phyloP scores from a whole-genome alignment of 345 rosid species.

The Camelina sativa region DNA sequence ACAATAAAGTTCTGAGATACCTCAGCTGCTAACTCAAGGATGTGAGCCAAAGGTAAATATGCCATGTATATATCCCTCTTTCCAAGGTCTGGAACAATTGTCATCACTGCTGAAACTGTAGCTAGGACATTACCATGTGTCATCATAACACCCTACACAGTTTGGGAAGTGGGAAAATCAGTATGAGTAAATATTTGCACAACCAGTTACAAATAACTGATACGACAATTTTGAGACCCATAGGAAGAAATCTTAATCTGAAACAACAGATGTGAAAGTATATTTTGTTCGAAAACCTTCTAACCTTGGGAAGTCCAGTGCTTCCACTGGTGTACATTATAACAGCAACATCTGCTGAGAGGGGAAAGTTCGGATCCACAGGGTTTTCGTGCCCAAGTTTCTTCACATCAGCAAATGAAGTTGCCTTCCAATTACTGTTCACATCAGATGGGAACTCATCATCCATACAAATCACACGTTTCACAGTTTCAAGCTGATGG shows the following conservation, averaged over 20 bases:
- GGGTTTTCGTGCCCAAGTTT: slow-evolving; percentile 79
- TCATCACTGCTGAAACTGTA: slow-evolving; percentile 89
- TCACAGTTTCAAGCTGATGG: slow-evolving; percentile 92
- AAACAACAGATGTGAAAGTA: slow-evolving; percentile 5
- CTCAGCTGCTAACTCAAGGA: slow-evolving; percentile 98
- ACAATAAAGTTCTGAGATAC: slow-evolving; percentile 44
- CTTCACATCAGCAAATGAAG: slow-evolving; percentile 66
- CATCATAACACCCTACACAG: slow-evolving; percentile 97
- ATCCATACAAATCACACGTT: slow-evolving; percentile 84
- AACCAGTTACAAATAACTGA: neutral
- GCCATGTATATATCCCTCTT: slow-evolving; percentile 85
- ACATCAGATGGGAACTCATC: slow-evolving; percentile 70
- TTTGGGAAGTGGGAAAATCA: slow-evolving; percentile 9
- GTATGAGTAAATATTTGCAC: neutral
- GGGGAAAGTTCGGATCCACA: slow-evolving; percentile 70
- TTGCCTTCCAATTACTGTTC: slow-evolving; percentile 61
- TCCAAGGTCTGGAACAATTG: slow-evolving; percentile 87
- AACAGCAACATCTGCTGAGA: slow-evolving; percentile 83
- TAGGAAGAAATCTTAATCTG: neutral
- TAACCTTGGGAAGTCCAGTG: slow-evolving; percentile 96
- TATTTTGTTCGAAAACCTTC: slow-evolving; percentile 29
- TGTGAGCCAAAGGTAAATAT: slow-evolving; percentile 91
- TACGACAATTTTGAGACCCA: neutral
- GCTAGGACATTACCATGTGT: slow-evolving; percentile 95
- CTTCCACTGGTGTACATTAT: slow-evolving; percentile 99